Percentiles rank a stretch among this genome's conserved stretches.
phyloP scores from a whole-genome alignment of 768 basidiomycete genomes.

The Suillus occidentalis region DNA sequence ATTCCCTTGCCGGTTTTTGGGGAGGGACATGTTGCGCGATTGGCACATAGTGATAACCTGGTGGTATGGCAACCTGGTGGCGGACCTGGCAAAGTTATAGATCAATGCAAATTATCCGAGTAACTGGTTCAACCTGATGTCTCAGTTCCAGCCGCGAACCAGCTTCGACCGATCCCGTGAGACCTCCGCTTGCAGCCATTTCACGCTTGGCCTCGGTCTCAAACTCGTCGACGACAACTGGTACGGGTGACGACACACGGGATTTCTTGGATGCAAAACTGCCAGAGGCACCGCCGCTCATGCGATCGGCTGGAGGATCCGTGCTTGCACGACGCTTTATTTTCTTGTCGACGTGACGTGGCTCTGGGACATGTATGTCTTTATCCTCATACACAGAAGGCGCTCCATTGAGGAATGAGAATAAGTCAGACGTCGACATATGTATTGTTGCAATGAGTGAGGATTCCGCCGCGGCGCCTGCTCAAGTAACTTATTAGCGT shows the following conservation, averaged over 20 bases:
- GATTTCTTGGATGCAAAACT: conserved; percentile 53
- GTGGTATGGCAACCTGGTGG: conserved; percentile 95
- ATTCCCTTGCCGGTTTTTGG: conserved; percentile 85
- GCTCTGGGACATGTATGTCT: conserved; percentile 12
- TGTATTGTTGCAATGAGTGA: not conserved
- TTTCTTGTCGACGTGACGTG: conserved; percentile 18
- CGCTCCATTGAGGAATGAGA: conserved; percentile 29
- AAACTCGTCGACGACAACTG: conserved; percentile 89
- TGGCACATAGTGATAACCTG: conserved; percentile 86
- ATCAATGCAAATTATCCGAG: conserved; percentile 3
- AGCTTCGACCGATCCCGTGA: conserved; percentile 71
- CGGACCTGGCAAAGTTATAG: conserved; percentile 59
- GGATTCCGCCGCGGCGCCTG: not conserved
- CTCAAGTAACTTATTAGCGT: not conserved
- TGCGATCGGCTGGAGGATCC: conserved; percentile 6
- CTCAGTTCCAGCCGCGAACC: conserved; percentile 73
- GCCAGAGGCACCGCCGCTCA: conserved; percentile 17
- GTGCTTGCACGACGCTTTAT: conserved; percentile 22
- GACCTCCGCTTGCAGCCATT: conserved; percentile 83
- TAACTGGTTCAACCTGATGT: conserved; percentile 59
- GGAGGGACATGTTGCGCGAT: conserved; percentile 92
- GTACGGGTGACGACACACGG: conserved; percentile 61
- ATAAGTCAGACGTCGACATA: conserved; percentile 25
- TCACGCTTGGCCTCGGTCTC: conserved; percentile 93
- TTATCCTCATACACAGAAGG: conserved; percentile 28